Percentiles rank a stretch among this genome's conserved stretches.
Evolutionary conservation across 169 alveolate genomes (phyloP).

Genomic region (Plasmodium vinckei): DNA sequence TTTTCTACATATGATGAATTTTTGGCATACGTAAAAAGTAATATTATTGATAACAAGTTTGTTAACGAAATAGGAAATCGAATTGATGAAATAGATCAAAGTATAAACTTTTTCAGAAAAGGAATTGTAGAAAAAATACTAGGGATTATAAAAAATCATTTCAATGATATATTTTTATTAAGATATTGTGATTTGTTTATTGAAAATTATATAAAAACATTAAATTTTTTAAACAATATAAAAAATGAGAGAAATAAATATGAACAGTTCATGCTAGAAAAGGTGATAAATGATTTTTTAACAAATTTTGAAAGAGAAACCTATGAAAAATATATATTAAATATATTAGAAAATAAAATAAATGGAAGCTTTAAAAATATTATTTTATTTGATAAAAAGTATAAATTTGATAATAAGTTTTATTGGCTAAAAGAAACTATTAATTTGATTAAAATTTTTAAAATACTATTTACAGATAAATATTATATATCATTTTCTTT

Average conservation of each 20-base stretch:
- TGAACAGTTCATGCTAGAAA: slow-evolving; percentile 54
- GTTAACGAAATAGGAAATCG: slow-evolving; percentile 44
- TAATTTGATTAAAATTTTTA: slow-evolving; percentile 73
- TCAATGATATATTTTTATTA: slow-evolving; percentile 34
- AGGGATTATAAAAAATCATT: slow-evolving; percentile 40
- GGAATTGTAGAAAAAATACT: slow-evolving; percentile 77
- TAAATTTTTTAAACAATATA: slow-evolving; percentile 59
- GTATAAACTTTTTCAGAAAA: slow-evolving; percentile 64
- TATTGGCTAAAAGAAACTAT: slow-evolving; percentile 75
- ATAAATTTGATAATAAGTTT: slow-evolving; percentile 64
- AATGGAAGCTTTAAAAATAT: slow-evolving; percentile 53
- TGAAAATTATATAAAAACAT: slow-evolving; percentile 77
- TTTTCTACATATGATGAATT: slow-evolving; percentile 54
- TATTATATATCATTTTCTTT: slow-evolving; percentile 48
- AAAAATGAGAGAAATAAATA: slow-evolving; percentile 45
- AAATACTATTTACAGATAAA: slow-evolving; percentile 57
- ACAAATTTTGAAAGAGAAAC: slow-evolving; percentile 73
- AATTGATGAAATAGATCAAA: slow-evolving; percentile 71
- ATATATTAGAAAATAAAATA: slow-evolving; percentile 69
- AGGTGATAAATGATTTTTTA: slow-evolving; percentile 36
- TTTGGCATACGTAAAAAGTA: not conserved
- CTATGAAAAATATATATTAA: slow-evolving; percentile 59
- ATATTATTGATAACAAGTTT: slow-evolving; percentile 32
- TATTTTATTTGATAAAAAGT: slow-evolving; percentile 69
- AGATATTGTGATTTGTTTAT: slow-evolving; percentile 77